A percentile compares a stretch with the other conserved stretches of the same genome.
These are phyloP conservation scores for Ilex paraguariensis DNA, from an alignment of 305 asterid genomes.

Conservation along the genomic window DNA sequence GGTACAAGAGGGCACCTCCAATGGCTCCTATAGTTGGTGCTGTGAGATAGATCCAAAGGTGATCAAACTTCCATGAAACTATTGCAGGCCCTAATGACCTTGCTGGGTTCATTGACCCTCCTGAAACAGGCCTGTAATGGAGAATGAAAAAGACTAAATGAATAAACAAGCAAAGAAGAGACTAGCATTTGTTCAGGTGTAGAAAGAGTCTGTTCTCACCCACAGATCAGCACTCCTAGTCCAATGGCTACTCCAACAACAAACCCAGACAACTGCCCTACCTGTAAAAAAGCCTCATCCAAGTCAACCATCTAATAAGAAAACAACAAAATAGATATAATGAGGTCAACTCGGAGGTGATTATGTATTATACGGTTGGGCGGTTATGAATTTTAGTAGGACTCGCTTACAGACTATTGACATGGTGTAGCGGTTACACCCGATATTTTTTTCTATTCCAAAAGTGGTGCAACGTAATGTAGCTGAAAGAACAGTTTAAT, in stretches of 20 bases:
- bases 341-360: too few relatives aligned
- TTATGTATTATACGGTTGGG: too few relatives aligned
- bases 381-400: too few relatives aligned
- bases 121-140: slow-evolving; percentile 64
- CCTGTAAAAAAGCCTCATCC: slow-evolving; percentile 25
- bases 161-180: too few relatives aligned
- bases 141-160: too few relatives aligned
- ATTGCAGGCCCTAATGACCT: slow-evolving; percentile 91
- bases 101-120: slow-evolving; percentile 96
- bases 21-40: slow-evolving; percentile 77
- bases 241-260: slow-evolving; percentile 64
- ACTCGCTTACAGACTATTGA: too few relatives aligned
- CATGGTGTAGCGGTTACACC: too few relatives aligned
- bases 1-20: slow-evolving; percentile 55
- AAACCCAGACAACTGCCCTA: slow-evolving; percentile 52
- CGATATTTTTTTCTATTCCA: too few relatives aligned
- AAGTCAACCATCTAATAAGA: background rate
- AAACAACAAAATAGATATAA: too few relatives aligned
- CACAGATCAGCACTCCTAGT: slow-evolving; percentile 76
- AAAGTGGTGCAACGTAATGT: too few relatives aligned
- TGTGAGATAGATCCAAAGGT: slow-evolving; percentile 64
- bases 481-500: too few relatives aligned
- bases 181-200: too few relatives aligned
- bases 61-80: slow-evolving; percentile 55
- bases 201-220: slow-evolving; percentile 30